Evolutionary conservation across 371 early-diverging fungal genomes (phyloP).

Genomic region (Blakeslea trispora): DNA sequence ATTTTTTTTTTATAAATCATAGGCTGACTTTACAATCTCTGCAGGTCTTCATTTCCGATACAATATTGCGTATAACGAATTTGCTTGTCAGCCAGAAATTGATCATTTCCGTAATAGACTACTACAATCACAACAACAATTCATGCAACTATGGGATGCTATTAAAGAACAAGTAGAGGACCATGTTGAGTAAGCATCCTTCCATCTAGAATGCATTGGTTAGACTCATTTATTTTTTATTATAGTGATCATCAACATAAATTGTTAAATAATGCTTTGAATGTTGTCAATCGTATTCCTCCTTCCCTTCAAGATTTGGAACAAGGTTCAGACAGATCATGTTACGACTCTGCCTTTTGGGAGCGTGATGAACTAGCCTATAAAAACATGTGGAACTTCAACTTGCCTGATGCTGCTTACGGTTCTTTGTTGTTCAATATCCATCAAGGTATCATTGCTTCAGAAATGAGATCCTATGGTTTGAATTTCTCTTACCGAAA

Average conservation of each 20-base stretch:
- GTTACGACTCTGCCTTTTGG: constrained; percentile 8
- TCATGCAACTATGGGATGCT: constrained; percentile 62
- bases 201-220: no score
- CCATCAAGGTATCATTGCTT: constrained; percentile 51
- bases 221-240: background rate
- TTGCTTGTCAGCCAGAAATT: constrained; percentile 63
- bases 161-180: constrained; percentile 62
- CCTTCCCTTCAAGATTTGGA: constrained; percentile 26
- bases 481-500: constrained; percentile 63
- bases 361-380: constrained; percentile 58
- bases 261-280: constrained; percentile 57
- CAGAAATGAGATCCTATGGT: constrained; percentile 61
- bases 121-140: constrained; percentile 56
- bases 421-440: constrained; percentile 60
- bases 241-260: constrained; percentile 53
- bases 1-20: constrained; percentile 1
- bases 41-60: constrained; percentile 72
- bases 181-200: constrained; percentile 54
- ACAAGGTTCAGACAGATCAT: constrained; percentile 10
- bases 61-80: constrained; percentile 69
- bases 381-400: constrained; percentile 73
- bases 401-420: constrained; percentile 64
- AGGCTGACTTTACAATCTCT: constrained; percentile 71
- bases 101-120: constrained; percentile 62
- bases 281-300: constrained; percentile 60